Conservation (phyloP, 257 asterid genomes). For the Leonotis leonurus region DNA sequence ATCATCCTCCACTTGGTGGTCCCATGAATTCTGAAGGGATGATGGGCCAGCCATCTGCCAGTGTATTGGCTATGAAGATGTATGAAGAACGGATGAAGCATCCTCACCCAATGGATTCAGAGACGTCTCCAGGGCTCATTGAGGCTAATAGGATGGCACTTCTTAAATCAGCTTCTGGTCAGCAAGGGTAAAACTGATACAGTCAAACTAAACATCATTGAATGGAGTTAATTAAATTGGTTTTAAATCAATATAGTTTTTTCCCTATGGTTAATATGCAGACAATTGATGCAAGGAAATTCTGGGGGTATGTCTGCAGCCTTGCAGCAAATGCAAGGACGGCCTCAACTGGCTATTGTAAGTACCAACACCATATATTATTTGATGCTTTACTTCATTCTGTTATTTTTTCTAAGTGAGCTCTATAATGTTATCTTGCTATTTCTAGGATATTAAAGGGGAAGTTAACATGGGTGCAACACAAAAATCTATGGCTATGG, state of each 20-base stretch:
- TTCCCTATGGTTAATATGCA: constrained; percentile 43
- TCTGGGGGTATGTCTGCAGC: constrained; percentile 87
- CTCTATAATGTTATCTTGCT: constrained; percentile 11
- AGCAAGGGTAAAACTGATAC: constrained; percentile 64
- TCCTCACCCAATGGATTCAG: constrained; percentile 87
- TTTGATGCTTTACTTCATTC: neutral
- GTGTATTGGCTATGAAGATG: constrained; percentile 91
- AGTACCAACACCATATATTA: constrained; percentile 15
- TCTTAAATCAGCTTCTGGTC: constrained; percentile 83
- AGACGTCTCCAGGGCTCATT: constrained; percentile 66
- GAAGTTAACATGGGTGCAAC: constrained; percentile 64
- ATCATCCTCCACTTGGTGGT: constrained; percentile 82
- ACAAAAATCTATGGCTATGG: constrained; percentile 81
- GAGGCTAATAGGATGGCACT: constrained; percentile 96
- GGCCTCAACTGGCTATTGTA: constrained; percentile 77
- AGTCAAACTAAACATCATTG: constrained; percentile 6
- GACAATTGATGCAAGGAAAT: constrained; percentile 86
- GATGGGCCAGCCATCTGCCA: constrained; percentile 95
- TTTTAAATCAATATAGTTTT: neutral
- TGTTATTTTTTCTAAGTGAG: constrained; percentile 10
- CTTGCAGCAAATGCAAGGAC: constrained; percentile 97
- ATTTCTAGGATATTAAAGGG: constrained; percentile 74
- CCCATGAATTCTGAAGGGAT: constrained; percentile 86
- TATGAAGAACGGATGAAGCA: constrained; percentile 94
- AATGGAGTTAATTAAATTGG: neutral